Conservation (phyloP, 139 green algal species). For the Chlamydomonas incerta region DNA sequence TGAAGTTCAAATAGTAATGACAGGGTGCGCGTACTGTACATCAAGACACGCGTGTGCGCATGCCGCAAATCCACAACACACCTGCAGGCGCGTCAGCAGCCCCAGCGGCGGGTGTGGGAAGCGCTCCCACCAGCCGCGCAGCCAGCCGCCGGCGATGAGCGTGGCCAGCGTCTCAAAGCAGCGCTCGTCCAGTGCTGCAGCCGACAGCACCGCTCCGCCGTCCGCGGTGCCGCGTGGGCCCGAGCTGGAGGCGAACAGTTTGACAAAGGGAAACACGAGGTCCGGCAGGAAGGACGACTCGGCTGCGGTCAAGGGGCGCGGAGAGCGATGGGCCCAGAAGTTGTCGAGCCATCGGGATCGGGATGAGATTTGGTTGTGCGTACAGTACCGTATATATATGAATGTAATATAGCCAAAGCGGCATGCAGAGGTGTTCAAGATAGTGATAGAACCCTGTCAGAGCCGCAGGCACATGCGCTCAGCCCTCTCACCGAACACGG, state of each 20-base stretch:
- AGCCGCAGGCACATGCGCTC: no score
- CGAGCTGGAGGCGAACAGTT: conserved; percentile 50
- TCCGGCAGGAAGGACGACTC: conserved; percentile 66
- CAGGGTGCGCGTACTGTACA: no score
- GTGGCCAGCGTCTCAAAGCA: conserved; percentile 66
- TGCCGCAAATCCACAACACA: no score
- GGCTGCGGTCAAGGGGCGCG: conserved; percentile 27
- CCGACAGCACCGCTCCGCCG: conserved; percentile 31
- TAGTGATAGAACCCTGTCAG: no score
- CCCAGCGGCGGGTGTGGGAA: conserved; percentile 74
- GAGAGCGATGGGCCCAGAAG: no score
- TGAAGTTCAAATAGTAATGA: no score
- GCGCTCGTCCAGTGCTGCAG: conserved; percentile 28
- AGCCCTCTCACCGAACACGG: conserved; percentile 58
- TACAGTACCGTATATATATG: no score
- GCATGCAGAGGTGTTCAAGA: no score
- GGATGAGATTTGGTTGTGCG: no score
- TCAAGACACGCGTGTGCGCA: no score
- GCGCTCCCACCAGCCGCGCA: conserved; percentile 70
- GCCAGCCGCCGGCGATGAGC: conserved; percentile 52
- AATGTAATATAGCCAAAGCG: no score
- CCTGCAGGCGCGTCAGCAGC: conserved; percentile 60
- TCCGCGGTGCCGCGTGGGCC: background rate
- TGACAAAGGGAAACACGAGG: conserved; percentile 75
- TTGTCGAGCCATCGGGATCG: no score